Evolutionary conservation across 495 filamentous ascomycete genomes (phyloP), one percentile per base, ranked within the genome.

Genomic region (Bacidia rubella): DNA sequence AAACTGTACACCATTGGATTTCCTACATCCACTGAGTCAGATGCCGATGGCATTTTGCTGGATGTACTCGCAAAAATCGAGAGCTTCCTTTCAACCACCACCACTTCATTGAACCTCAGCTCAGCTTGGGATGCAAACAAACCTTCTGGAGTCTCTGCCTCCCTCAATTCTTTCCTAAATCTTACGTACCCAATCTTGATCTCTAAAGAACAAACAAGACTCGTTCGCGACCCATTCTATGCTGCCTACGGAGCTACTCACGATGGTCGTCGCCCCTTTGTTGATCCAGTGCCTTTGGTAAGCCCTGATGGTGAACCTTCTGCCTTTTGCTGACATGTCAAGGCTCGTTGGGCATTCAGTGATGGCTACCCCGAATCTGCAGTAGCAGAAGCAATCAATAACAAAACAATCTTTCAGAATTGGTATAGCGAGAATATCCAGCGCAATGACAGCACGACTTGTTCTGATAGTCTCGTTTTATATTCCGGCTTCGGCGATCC

Each of bases 271-370:
- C 60, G 50, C 1, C 77, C 77, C 1, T 80, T 77, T 48, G 64
- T 81, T 21, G 71, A 80, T 57, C 77, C 77, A 1, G 67, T 62
- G 0, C 79, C 79, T 1, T 57, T 78, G 3, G 54, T 57, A 52
- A 19, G 49, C 24, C 17, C 21, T 12, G 15, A 23, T 2, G 7
- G 25, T 7, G 24, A n/a, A 26, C 15, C 29, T 44, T 5, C 17
- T 44, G 15, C 19, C 17, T 22, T n/a, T 46, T 17, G 19, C 47
- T 54, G 21, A 54, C n/a, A 38, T 11, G 11, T 27, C 21, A n/a
- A 60, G 57, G 44, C 66, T 1, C 73, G 80, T 7, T 85, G 79
- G 78, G 65, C 62, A 0, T 81, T 67, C 59, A 79, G 73, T 24
- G 71, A 76, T 52, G 45, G 57, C 1, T 62, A 68, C 39, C 66